Evolutionary conservation across 371 early-diverging fungal genomes (phyloP), one percentile per base, ranked within the genome.

Genomic region (Actinomucor elegans): DNA sequence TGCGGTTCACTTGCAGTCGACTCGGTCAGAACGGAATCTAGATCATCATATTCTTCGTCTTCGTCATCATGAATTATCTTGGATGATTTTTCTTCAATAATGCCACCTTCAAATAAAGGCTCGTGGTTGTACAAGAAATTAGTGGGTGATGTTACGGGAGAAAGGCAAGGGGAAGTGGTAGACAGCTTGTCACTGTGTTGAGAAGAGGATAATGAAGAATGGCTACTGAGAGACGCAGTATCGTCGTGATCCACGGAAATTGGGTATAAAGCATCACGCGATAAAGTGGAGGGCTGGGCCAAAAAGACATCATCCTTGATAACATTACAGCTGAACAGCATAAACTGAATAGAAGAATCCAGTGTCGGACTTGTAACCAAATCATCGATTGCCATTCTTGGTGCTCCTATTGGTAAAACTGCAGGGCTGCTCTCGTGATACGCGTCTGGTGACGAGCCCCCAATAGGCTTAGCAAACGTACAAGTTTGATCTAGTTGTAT

Each of bases 121-220:
- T 67, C 67, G 56, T 67, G 59, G 37, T 67, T 62, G 35, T 62
- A 59, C 45, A 67, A 43, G 32, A 67, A 59, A 31, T 58, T 55
- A 1, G 67, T 62, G 18, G 67, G 67, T 5, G 59, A 62, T 10
- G 59, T 64, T 8, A 64, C 64, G 21, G 64, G 64, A 29, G 65
- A 59, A 20, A 65, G 35, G 17, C 48, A 48, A 23, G 55, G 59
- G 8, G 58, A 55, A 18, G 50, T 33, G 8, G 38, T 31, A 17
- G 14, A 27, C 20, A 36, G 28, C 29, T 48, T 48, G 27, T 40
- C 47, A 11, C 41, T 47, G 15, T 59, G 61, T 40, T 61, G 55
- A 28, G 51, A 61, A 14, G 61, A 60, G 15, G 50, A 50, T 6
- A 50, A 21, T 4, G 42, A 37, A 20, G 64, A 63, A 35, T 49